A percentile compares a stretch with the other conserved stretches of the same genome.
Conservation (phyloP, 2,329 filamentous ascomycete species). For the Beauveria varroae region DNA sequence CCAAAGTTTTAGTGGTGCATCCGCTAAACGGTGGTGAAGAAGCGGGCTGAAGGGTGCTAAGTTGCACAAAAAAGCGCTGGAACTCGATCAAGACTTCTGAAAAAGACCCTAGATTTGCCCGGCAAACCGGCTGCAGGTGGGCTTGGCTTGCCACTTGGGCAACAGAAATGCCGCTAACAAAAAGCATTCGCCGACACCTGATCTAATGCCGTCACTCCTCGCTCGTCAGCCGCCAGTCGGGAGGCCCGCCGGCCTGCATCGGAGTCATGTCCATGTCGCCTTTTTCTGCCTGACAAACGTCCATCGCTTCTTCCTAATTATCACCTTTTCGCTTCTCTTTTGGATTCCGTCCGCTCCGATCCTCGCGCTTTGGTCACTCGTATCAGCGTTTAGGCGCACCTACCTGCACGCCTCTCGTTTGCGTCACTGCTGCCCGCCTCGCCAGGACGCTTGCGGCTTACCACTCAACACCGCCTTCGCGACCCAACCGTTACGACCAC, state of each 20-base stretch:
- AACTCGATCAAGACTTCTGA: neutral
- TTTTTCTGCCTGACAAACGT: conserved; percentile 10
- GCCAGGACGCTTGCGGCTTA: neutral
- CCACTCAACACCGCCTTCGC: conserved; percentile 1
- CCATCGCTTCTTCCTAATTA: neutral
- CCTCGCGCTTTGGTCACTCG: neutral
- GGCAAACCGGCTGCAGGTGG: too few relatives aligned
- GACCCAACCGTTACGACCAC: neutral
- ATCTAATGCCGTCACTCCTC: conserved; percentile 7
- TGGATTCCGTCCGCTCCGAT: neutral
- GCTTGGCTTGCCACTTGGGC: too few relatives aligned
- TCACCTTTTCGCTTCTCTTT: neutral
- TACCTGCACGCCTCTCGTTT: neutral
- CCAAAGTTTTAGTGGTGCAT: too few relatives aligned
- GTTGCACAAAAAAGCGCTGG: neutral
- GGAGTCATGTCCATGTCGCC: conserved; percentile 3
- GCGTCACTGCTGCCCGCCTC: neutral
- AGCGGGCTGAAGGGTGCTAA: neutral
- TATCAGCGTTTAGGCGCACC: neutral
- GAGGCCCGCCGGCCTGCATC: conserved; percentile 8
- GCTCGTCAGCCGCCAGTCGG: conserved; percentile 2
- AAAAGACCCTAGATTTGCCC: too few relatives aligned
- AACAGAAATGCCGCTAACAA: neutral
- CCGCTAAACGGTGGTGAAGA: neutral
- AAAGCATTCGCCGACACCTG: neutral